Evolutionary conservation across 495 filamentous ascomycete species (phyloP).

Genomic region (Amorphotheca resinae): DNA sequence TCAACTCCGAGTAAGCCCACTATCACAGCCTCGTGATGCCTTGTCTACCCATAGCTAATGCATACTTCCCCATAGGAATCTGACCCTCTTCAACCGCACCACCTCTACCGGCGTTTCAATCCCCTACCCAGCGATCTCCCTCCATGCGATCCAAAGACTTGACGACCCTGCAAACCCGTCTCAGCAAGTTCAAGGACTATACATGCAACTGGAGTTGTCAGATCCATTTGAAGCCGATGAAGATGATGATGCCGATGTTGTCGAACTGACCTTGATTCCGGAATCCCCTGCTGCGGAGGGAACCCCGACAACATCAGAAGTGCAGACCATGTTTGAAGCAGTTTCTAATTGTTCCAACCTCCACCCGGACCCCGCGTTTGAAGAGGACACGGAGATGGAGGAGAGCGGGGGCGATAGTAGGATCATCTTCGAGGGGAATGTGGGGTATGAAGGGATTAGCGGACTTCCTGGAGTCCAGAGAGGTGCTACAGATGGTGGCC

Average conservation of each 20-base stretch:
- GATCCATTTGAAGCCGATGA: slow-evolving; percentile 28
- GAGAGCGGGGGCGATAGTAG: slow-evolving; percentile 39
- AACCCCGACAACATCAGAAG: slow-evolving; percentile 7
- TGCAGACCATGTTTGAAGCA: slow-evolving; percentile 55
- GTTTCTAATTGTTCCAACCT: slow-evolving; percentile 80
- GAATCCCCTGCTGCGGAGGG: slow-evolving; percentile 10
- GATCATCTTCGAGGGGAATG: slow-evolving; percentile 46
- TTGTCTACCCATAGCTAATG: background rate
- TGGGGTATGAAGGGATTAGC: slow-evolving; percentile 30
- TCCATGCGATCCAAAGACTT: slow-evolving; percentile 72
- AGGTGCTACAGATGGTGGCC: slow-evolving; percentile 34
- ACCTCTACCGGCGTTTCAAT: slow-evolving; percentile 56
- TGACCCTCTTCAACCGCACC: slow-evolving; percentile 56
- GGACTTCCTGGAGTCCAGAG: slow-evolving; percentile 33
- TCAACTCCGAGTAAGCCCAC: slow-evolving; percentile 57
- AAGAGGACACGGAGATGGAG: slow-evolving; percentile 37
- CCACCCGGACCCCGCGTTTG: slow-evolving; percentile 64
- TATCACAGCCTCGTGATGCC: too few species aligned
- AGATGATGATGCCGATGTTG: slow-evolving; percentile 50
- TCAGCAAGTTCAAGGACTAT: slow-evolving; percentile 48
- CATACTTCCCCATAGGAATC: slow-evolving; percentile 38
- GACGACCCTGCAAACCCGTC: slow-evolving; percentile 23
- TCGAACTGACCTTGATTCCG: slow-evolving; percentile 68
- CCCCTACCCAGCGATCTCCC: slow-evolving; percentile 74
- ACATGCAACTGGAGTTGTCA: slow-evolving; percentile 62